Conservation (phyloP, 176 grass and related monocot genomes). For the Secale cereale region DNA sequence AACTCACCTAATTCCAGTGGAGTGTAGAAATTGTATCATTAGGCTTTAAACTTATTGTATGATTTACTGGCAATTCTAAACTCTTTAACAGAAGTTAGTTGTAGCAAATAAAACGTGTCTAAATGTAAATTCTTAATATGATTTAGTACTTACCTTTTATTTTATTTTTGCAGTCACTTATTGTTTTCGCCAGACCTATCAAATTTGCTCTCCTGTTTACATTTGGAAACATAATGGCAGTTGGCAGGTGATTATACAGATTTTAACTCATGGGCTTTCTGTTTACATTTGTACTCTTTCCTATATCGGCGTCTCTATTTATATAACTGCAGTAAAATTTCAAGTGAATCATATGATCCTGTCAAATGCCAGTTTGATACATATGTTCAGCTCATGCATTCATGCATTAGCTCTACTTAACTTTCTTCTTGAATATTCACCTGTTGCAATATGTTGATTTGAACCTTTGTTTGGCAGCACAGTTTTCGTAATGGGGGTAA, state of each 20-base stretch:
- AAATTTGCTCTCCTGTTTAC: slow-evolving; percentile 90
- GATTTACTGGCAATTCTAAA: not conserved
- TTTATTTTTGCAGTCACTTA: slow-evolving; percentile 56
- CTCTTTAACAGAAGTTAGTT: not conserved
- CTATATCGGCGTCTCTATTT: not conserved
- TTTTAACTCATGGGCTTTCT: not conserved
- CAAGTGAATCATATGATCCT: not conserved
- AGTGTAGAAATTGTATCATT: not conserved
- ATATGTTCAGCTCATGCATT: not conserved
- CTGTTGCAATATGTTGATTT: slow-evolving; percentile 35
- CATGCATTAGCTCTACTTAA: not conserved
- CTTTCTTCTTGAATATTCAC: slow-evolving; percentile 3
- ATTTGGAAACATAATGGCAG: slow-evolving; percentile 85
- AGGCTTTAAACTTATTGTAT: not conserved
- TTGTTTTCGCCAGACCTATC: slow-evolving; percentile 71
- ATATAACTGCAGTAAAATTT: not conserved
- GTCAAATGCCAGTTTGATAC: not conserved
- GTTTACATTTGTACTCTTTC: not conserved
- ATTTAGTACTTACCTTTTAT: slow-evolving; percentile 1
- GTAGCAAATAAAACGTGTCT: not conserved
- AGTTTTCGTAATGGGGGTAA: slow-evolving; percentile 75
- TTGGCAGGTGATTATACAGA: slow-evolving; percentile 62
- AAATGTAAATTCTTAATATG: not conserved
- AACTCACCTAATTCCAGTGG: not conserved
- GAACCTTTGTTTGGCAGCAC: slow-evolving; percentile 67